Percentiles rank a stretch among this genome's conserved stretches.
Evolutionary conservation across 2,329 filamentous ascomycete species (phyloP).

Genomic region (Botryotinia calthae): DNA sequence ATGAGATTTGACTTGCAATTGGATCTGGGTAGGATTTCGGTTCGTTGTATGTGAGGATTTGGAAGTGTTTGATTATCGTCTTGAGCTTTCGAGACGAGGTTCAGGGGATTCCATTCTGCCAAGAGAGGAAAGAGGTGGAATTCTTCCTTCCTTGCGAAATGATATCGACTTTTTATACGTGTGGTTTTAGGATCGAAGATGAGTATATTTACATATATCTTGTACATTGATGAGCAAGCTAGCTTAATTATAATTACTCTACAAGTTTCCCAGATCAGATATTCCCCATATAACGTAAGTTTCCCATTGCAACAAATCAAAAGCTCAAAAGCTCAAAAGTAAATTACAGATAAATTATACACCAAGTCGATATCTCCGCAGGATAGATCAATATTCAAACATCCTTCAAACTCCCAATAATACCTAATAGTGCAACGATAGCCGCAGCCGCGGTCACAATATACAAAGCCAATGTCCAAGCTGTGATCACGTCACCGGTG

Average conservation of each 20-base stretch:
- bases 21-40: background rate
- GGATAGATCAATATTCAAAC: constrained; percentile 21
- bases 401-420: constrained; percentile 33
- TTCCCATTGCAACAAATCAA: background rate
- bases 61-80: background rate
- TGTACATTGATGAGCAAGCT: background rate
- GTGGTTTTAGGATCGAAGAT: too few species aligned
- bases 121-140: background rate
- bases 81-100: background rate
- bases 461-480: constrained; percentile 31
- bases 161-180: too few species aligned
- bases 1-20: too few species aligned
- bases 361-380: background rate
- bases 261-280: background rate
- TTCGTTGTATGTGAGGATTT: background rate
- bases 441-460: constrained; percentile 33
- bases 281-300: background rate
- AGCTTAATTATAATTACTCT: background rate
- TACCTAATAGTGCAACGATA: constrained; percentile 32
- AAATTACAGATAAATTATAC: background rate
- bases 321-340: background rate
- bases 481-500: constrained; percentile 29
- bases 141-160: too few species aligned
- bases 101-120: background rate
- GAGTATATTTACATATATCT: too few species aligned